A percentile compares a stretch with the other conserved stretches of the same genome.
phyloP scores from a whole-genome alignment of 2,329 filamentous ascomycete genomes.

The Fusarium ramigenum region DNA sequence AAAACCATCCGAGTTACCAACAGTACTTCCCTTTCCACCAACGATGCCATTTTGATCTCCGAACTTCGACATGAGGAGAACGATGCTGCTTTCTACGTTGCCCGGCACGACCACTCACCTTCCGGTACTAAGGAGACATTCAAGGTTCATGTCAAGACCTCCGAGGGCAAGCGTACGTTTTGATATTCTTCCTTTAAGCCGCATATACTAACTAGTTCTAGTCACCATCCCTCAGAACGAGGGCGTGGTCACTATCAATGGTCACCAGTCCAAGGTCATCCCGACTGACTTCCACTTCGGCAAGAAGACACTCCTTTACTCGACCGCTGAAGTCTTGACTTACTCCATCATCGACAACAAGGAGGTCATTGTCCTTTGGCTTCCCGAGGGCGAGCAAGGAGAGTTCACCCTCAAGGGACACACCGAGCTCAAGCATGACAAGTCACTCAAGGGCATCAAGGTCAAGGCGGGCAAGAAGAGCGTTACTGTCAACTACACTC shows the following conservation, averaged over 20 bases:
- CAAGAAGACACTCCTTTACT: slow-evolving; percentile 60
- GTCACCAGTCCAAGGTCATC: slow-evolving; percentile 69
- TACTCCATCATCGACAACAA: slow-evolving; percentile 59
- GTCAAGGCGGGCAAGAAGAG: slow-evolving; percentile 52
- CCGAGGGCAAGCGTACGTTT: slow-evolving; percentile 53
- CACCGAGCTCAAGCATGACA: slow-evolving; percentile 17
- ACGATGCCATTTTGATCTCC: slow-evolving; percentile 60
- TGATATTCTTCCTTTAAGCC: fast-evolving
- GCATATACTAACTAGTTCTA: not conserved
- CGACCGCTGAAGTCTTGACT: slow-evolving; percentile 64
- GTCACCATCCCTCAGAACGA: slow-evolving; percentile 63
- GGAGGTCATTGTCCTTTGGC: slow-evolving; percentile 61
- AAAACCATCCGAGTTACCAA: slow-evolving; percentile 60
- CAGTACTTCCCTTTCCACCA: slow-evolving; percentile 50
- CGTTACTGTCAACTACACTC: slow-evolving; percentile 59
- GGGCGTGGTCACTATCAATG: slow-evolving; percentile 61
- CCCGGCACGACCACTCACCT: slow-evolving; percentile 63
- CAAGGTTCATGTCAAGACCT: slow-evolving; percentile 64
- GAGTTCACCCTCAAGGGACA: slow-evolving; percentile 60
- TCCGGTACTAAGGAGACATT: slow-evolving; percentile 62
- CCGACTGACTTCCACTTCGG: slow-evolving; percentile 68
- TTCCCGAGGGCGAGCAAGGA: slow-evolving; percentile 62
- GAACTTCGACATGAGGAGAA: slow-evolving; percentile 69
- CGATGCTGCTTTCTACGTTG: slow-evolving; percentile 66
- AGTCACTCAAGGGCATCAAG: slow-evolving; percentile 51